Evolutionary conservation across 495 filamentous ascomycete genomes (phyloP).

Genomic region (Trypethelium eluteriae): DNA sequence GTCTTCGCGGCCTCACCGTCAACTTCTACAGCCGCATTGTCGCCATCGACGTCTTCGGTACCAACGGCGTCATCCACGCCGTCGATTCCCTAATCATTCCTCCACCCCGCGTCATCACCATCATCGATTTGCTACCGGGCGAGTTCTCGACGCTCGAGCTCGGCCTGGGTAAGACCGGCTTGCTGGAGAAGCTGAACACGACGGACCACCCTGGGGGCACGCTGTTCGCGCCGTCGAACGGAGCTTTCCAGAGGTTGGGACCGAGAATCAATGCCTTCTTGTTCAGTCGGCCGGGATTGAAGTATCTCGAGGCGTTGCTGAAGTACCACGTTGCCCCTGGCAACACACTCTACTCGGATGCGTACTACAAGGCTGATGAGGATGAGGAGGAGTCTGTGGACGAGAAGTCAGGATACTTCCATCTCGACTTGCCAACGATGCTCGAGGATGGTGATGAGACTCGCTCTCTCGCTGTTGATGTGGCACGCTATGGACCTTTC

Average conservation of each 20-base stretch:
- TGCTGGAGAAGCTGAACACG: constrained; percentile 44
- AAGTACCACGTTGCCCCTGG: constrained; percentile 70
- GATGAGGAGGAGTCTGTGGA: constrained; percentile 22
- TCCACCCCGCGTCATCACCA: constrained; percentile 51
- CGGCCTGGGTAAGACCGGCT: constrained; percentile 60
- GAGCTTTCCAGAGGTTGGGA: constrained; percentile 64
- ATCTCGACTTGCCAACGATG: constrained; percentile 62
- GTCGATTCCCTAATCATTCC: constrained; percentile 65
- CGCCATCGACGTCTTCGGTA: constrained; percentile 52
- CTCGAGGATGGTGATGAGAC: constrained; percentile 40
- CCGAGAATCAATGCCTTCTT: constrained; percentile 64
- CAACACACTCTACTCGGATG: constrained; percentile 76
- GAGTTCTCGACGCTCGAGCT: constrained; percentile 71
- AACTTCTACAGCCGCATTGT: constrained; percentile 67
- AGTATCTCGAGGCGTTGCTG: constrained; percentile 65
- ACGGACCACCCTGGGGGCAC: constrained; percentile 50
- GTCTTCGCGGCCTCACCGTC: constrained; percentile 52
- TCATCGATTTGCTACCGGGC: constrained; percentile 59
- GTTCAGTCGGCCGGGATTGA: constrained; percentile 59
- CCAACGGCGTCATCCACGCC: constrained; percentile 76
- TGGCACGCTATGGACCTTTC: constrained; percentile 54
- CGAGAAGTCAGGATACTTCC: constrained; percentile 34
- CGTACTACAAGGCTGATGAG: constrained; percentile 48
- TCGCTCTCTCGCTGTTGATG: constrained; percentile 55
- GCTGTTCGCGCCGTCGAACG: constrained; percentile 69